Conservation (phyloP, 129 eudicot species). For the Centrapalus pauciflorus region DNA sequence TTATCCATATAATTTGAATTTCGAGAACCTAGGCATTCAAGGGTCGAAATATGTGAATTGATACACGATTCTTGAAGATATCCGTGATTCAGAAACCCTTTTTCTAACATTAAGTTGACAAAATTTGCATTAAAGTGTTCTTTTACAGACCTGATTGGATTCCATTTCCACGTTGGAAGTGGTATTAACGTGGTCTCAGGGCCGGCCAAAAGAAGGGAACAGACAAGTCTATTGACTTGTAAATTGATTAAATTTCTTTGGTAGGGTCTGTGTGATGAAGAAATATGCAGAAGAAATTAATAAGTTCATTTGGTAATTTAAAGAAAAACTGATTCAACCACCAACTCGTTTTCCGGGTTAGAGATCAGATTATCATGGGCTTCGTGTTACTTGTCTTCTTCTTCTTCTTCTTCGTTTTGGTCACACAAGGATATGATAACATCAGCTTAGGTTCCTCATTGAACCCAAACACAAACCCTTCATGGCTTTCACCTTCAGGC, state of each 20-base stretch:
- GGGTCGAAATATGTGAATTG: no score
- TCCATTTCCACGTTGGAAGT: not conserved
- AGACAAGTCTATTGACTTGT: not conserved
- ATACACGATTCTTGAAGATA: no score
- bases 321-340: not conserved
- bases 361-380: no score
- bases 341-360: no score
- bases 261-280: not conserved
- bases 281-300: not conserved
- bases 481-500: constrained; percentile 34
- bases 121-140: no score
- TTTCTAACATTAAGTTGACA: no score
- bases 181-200: no score
- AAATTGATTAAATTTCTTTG: no score
- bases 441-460: constrained; percentile 26
- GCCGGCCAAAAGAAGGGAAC: not conserved
- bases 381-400: constrained; percentile 7
- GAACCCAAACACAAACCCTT: constrained; percentile 11
- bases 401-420: constrained; percentile 3
- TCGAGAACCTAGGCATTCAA: no score
- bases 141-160: not conserved
- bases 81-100: no score
- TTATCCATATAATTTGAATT: no score
- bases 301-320: no score
- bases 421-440: constrained; percentile 12